A percentile compares a stretch with the other conserved stretches of the same genome.
Conservation (phyloP, 2,329 filamentous ascomycete species). For the Cryphonectria parasitica region DNA sequence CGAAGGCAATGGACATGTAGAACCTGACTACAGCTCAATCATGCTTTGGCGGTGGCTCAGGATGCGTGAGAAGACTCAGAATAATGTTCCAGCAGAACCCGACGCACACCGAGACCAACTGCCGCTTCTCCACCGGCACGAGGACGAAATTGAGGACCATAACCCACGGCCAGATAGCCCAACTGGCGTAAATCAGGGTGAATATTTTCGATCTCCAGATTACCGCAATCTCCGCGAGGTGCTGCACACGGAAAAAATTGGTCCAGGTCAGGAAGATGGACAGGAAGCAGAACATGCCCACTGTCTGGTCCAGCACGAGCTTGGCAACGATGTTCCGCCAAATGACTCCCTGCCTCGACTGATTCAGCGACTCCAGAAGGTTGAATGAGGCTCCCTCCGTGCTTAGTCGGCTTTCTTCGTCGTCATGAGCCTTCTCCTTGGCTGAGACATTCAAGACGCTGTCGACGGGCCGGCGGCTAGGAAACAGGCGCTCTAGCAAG, state of each 20-base stretch:
- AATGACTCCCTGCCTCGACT: constrained; percentile 27
- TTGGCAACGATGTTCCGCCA: constrained; percentile 34
- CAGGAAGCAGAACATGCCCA: constrained; percentile 32
- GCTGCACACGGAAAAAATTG: constrained; percentile 32
- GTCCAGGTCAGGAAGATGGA: constrained; percentile 34
- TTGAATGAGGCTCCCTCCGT: constrained; percentile 27
- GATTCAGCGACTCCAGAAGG: constrained; percentile 18
- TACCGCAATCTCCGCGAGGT: constrained; percentile 27
- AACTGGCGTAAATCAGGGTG: constrained; percentile 32
- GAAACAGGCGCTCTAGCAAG: constrained; percentile 33
- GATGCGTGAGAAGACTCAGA: constrained; percentile 30
- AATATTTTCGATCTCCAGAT: constrained; percentile 32
- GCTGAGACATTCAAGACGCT: constrained; percentile 13
- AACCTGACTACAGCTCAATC: constrained; percentile 6
- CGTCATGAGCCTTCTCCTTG: constrained; percentile 31
- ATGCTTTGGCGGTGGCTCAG: constrained; percentile 26
- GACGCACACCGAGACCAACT: constrained; percentile 34
- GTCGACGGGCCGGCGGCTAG: constrained; percentile 26
- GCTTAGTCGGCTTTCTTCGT: constrained; percentile 28
- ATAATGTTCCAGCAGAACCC: constrained; percentile 37
- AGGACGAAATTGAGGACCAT: constrained; percentile 35
- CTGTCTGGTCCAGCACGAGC: constrained; percentile 34
- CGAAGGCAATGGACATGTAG: not conserved
- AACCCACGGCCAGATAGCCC: constrained; percentile 35
- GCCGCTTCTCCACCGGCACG: constrained; percentile 34